A percentile compares a stretch with the other conserved stretches of the same genome.
phyloP scores from a whole-genome alignment of 345 rosid genomes.

The Eucalyptus fibrosa region DNA sequence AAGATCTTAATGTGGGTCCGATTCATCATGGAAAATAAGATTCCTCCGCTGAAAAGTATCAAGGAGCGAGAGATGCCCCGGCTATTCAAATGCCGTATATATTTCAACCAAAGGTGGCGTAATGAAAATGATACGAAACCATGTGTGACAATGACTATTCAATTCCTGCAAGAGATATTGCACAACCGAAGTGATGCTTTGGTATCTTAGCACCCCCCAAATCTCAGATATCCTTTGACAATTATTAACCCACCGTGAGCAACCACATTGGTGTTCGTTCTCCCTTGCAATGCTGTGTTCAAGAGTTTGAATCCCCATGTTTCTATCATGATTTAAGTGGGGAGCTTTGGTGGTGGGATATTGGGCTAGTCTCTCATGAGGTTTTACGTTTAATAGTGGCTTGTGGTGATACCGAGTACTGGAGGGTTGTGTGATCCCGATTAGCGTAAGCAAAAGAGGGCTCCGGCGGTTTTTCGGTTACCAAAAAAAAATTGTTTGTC shows the following conservation, averaged over 20 bases:
- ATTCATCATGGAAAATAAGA: not conserved
- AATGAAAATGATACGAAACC: not conserved
- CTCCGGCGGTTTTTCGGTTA: rapidly evolving
- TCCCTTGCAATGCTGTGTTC: too few species aligned
- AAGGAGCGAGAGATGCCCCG: not conserved
- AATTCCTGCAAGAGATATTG: too few species aligned
- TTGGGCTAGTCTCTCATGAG: too few species aligned
- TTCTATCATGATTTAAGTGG: too few species aligned
- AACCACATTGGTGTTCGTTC: too few species aligned
- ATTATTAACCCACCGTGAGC: not conserved
- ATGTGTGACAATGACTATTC: not conserved
- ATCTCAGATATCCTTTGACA: not conserved
- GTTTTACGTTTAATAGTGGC: too few species aligned
- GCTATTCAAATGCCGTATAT: not conserved
- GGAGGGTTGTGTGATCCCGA: too few species aligned
- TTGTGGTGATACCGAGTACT: too few species aligned
- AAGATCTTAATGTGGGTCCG: not conserved
- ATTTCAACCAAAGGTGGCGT: not conserved
- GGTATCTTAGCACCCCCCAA: not conserved
- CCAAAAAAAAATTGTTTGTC: too few species aligned
- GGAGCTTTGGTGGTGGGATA: too few species aligned
- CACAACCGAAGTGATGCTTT: not conserved
- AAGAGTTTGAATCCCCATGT: too few species aligned
- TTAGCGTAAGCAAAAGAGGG: too few species aligned
- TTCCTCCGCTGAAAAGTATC: not conserved